phyloP scores from a whole-genome alignment of 176 grass and related monocot genomes.

The Neostapfia colusana region DNA sequence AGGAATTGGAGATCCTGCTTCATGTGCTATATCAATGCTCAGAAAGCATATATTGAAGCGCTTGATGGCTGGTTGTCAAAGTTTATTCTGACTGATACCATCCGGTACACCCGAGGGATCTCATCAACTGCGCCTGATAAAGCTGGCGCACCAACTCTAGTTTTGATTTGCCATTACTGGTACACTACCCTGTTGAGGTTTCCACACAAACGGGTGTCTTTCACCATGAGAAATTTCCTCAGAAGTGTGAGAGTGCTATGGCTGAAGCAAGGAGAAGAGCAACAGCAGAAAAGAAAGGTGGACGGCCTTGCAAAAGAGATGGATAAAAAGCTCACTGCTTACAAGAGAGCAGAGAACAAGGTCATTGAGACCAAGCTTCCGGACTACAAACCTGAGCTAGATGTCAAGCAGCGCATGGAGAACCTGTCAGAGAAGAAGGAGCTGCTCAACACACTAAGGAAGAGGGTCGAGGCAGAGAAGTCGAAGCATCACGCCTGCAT shows the following conservation, averaged over 20 bases:
- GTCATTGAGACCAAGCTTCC: constrained; percentile 80
- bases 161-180: constrained; percentile 77
- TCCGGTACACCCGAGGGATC: constrained; percentile 61
- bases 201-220: constrained; percentile 50
- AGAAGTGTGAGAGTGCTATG: constrained; percentile 78
- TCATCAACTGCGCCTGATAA: constrained; percentile 45
- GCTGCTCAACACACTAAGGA: constrained; percentile 53
- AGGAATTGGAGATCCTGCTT: constrained; percentile 93
- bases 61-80: constrained; percentile 89
- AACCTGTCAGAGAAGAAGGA: constrained; percentile 76
- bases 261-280: constrained; percentile 90
- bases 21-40: constrained; percentile 56
- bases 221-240: constrained; percentile 74
- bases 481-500: constrained; percentile 66
- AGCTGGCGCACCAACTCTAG: constrained; percentile 49
- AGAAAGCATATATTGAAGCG: constrained; percentile 76
- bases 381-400: constrained; percentile 63
- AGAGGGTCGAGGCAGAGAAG: constrained; percentile 74
- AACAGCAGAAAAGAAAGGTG: constrained; percentile 89
- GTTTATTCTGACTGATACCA: constrained; percentile 70
- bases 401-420: constrained; percentile 68
- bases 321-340: constrained; percentile 60
- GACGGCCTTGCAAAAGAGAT: constrained; percentile 77
- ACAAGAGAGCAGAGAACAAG: constrained; percentile 85
- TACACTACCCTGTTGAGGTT: constrained; percentile 49